These are phyloP conservation scores for Apiospora marii DNA, from an alignment of 2,329 filamentous ascomycete genomes.

Conservation along the genomic window DNA sequence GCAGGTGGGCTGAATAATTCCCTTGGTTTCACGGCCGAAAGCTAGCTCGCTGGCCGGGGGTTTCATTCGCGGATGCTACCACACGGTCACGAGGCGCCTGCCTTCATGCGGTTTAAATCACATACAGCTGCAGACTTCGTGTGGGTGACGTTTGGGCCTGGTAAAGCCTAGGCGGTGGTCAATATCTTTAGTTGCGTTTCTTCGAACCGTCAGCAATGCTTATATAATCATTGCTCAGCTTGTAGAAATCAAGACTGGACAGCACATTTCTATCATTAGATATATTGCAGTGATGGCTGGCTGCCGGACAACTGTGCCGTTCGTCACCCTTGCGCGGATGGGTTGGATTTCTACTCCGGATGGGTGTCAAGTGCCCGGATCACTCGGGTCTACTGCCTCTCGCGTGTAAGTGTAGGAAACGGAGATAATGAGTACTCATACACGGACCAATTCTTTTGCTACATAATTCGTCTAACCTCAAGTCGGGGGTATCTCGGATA, in stretches of 20 bases:
- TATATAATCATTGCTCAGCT: background rate
- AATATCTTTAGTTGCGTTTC: background rate
- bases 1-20: slow-evolving; percentile 13
- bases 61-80: slow-evolving; percentile 5
- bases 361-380: background rate
- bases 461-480: slow-evolving; percentile 12
- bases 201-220: background rate
- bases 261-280: background rate
- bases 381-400: background rate
- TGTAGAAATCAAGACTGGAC: background rate
- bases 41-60: background rate
- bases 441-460: background rate
- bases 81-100: slow-evolving; percentile 1
- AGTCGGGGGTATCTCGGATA: slow-evolving; percentile 12
- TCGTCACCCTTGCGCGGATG: background rate
- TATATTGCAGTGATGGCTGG: background rate
- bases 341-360: background rate
- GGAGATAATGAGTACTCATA: background rate
- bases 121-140: background rate
- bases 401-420: background rate
- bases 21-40: background rate
- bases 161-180: background rate
- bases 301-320: background rate
- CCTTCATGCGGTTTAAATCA: slow-evolving; percentile 15
- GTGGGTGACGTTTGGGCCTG: background rate